Conservation (phyloP, 306 rosid species). For the Prunus mume region DNA sequence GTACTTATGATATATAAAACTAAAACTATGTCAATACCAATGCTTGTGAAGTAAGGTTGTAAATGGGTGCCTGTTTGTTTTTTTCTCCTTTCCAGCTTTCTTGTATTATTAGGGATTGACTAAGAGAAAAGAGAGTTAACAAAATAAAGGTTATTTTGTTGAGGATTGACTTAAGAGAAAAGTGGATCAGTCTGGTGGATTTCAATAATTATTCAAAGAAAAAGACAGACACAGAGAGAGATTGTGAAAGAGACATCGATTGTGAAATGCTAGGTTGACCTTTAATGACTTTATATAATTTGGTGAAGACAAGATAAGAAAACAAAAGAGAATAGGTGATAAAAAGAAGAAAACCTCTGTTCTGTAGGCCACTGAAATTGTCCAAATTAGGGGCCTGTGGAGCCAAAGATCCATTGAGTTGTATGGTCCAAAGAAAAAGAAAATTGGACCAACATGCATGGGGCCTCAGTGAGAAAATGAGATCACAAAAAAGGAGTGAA, state of each 20-base stretch:
- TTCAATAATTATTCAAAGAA: constrained; percentile 3
- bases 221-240: neutral
- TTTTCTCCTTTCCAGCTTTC: neutral
- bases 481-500: neutral
- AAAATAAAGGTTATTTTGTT: constrained; percentile 11
- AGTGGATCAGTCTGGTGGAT: neutral
- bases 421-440: constrained; percentile 15
- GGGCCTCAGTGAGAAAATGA: neutral
- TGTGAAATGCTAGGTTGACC: constrained; percentile 19
- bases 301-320: neutral
- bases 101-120: neutral
- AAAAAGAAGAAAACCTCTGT: constrained; percentile 4
- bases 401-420: constrained; percentile 19
- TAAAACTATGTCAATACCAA: neutral
- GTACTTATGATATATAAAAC: neutral
- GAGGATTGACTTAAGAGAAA: constrained; percentile 7
- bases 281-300: neutral
- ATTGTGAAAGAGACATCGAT: neutral
- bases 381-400: constrained; percentile 12
- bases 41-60: neutral
- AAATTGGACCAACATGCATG: constrained; percentile 3
- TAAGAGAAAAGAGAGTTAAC: neutral
- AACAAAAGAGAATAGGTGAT: constrained; percentile 7
- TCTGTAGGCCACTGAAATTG: constrained; percentile 16
- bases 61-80: neutral